phyloP scores from a whole-genome alignment of 345 rosid species.

The Eucalyptus cladocalyx region DNA sequence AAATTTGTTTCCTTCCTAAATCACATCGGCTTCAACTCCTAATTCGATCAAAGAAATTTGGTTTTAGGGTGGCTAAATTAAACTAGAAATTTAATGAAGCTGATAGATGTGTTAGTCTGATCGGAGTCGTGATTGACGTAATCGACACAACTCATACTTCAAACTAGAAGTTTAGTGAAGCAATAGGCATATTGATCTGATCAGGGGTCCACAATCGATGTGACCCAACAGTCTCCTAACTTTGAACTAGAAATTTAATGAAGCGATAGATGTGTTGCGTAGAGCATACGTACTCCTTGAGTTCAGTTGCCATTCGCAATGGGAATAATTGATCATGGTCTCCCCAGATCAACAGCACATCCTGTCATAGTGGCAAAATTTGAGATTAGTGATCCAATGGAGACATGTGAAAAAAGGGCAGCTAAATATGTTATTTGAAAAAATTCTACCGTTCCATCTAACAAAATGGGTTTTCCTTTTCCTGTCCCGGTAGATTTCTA shows the following conservation, averaged over 20 bases:
- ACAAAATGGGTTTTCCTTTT: background rate
- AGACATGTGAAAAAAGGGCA: background rate
- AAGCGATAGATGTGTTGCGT: background rate
- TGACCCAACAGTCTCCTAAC: background rate
- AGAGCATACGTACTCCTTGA: conserved; percentile 36
- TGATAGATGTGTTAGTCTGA: background rate
- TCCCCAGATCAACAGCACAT: conserved; percentile 77
- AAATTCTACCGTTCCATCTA: background rate
- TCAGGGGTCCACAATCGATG: background rate
- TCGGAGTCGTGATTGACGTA: accelerated
- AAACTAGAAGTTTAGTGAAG: background rate
- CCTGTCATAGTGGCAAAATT: conserved; percentile 10
- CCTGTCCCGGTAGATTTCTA: background rate
- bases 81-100: background rate
- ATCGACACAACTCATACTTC: accelerated
- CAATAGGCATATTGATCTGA: background rate
- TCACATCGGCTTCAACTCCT: background rate
- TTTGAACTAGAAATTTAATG: background rate
- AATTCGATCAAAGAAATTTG: background rate
- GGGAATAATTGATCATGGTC: conserved; percentile 76
- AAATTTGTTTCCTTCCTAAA: background rate
- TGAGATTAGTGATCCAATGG: background rate
- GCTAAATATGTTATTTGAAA: background rate
- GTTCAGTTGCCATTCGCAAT: conserved; percentile 62
- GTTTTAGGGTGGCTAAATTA: background rate